Conservation (phyloP, 2,329 filamentous ascomycete genomes). For the Aspergillus ustus region DNA sequence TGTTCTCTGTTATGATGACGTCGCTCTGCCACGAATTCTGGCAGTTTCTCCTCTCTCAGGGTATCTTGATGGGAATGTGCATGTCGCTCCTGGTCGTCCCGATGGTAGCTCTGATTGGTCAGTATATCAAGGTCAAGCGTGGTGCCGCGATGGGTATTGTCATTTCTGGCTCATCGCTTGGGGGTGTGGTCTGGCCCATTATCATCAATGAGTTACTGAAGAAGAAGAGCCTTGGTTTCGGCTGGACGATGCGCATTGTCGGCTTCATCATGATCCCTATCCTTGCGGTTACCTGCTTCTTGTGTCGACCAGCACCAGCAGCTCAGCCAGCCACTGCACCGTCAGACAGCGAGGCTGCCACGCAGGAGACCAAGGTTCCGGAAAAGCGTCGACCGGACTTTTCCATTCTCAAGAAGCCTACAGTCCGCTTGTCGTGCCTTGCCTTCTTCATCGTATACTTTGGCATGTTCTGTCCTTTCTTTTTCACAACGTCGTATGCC, state of each 20-base stretch:
- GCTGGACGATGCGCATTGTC: constrained; percentile 45
- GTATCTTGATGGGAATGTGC: constrained; percentile 37
- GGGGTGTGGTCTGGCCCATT: constrained; percentile 44
- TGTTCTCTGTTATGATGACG: constrained; percentile 43
- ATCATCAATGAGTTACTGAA: constrained; percentile 36
- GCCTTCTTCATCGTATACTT: constrained; percentile 44
- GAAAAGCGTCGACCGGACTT: constrained; percentile 18
- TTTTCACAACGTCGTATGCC: constrained; percentile 41
- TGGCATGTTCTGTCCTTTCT: constrained; percentile 47
- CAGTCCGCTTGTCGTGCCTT: constrained; percentile 32
- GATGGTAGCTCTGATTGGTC: constrained; percentile 34
- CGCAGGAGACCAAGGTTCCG: neutral
- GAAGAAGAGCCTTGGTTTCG: constrained; percentile 31
- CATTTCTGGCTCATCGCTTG: constrained; percentile 39
- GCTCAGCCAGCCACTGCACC: neutral
- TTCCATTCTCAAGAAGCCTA: constrained; percentile 30
- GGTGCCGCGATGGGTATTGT: constrained; percentile 39
- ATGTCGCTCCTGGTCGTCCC: constrained; percentile 38
- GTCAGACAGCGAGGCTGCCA: neutral
- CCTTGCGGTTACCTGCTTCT: constrained; percentile 35
- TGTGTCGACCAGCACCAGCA: constrained; percentile 16
- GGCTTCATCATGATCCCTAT: constrained; percentile 49
- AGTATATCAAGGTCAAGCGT: constrained; percentile 35
- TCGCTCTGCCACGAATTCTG: constrained; percentile 43
- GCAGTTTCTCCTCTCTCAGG: constrained; percentile 47